Base-by-base conservation (phyloP, 345 rosid genomes). In the Viola odorata region DNA sequence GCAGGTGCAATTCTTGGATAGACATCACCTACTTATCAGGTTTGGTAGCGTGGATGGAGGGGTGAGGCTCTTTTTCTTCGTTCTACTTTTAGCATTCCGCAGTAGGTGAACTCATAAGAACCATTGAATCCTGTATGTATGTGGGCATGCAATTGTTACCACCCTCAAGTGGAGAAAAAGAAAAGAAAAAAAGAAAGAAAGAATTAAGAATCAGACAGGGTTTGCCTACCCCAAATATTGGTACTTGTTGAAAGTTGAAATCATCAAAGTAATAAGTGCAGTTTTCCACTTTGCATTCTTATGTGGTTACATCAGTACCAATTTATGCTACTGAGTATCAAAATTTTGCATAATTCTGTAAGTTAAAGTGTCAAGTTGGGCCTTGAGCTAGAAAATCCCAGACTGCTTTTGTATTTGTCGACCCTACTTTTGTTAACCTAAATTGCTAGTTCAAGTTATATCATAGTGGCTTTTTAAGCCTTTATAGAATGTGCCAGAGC, bases 1-100 rank as follows among this genome's bases (percentile, higher is more conserved):
- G 12, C 82, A 89, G 98, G 97, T 85, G 65, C 99, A 94, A 75
- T 90, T 94, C 75, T 80, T 94, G 89, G 99, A 94, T 73, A 87
- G 95, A 44, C 91, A 84, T 50, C 97, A 94, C 76, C 75, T 94
- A 76, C 82, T 94, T 57, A 81, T 94, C 65, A 94, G 90, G 83
- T 82, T 94, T 75, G 97, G 97, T 50, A 86, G 95, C 56, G 88
- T 86, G 67, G 97, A 94, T 74, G 99, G 84, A 73, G 95, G 82
- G 85, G 97, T 94, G 69, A 81, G 97, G 37, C 71, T 42, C 60
- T 66, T 66, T 57, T 69, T 55, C 48, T 53, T 58, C 58, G 55
- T 38, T 50, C 50, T 47, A 9, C 50, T 9, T 4, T 44, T 47
- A 47, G 50, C 13, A 47, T 11, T 47, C 32, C 32, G 2, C 32